Conservation (phyloP, 345 rosid species). For the Aethionema arabicum region DNA sequence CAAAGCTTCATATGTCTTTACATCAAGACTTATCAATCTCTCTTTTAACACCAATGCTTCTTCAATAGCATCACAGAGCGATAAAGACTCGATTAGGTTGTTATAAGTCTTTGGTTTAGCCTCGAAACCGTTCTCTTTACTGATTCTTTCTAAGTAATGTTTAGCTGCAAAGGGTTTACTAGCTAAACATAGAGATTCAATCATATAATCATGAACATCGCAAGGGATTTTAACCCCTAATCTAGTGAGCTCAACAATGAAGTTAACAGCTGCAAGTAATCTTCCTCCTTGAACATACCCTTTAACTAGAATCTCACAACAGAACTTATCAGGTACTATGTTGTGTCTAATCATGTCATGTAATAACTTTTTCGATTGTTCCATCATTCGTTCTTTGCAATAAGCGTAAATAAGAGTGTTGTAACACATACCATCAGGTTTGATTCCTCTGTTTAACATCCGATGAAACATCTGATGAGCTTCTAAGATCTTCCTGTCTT, state of each 20-base stretch:
- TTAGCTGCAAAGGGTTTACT: constrained; percentile 87
- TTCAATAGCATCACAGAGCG: constrained; percentile 40
- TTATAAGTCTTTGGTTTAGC: constrained; percentile 45
- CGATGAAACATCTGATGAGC: constrained; percentile 81
- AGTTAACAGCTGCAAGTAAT: constrained; percentile 73
- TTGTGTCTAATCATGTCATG: constrained; percentile 67
- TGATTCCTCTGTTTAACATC: constrained; percentile 65
- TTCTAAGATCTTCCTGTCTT: constrained; percentile 64
- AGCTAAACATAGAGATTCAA: constrained; percentile 57
- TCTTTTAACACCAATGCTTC: constrained; percentile 61
- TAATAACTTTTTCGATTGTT: constrained; percentile 55
- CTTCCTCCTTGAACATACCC: constrained; percentile 56
- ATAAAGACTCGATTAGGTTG: constrained; percentile 56
- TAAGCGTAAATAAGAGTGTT: constrained; percentile 75
- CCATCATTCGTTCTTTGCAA: constrained; percentile 69
- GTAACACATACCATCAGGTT: constrained; percentile 62
- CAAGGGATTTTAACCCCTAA: constrained; percentile 46
- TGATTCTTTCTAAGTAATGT: constrained; percentile 52
- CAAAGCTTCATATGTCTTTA: constrained; percentile 50
- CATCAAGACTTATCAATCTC: constrained; percentile 44
- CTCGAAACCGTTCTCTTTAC: constrained; percentile 40
- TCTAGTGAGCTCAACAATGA: constrained; percentile 64
- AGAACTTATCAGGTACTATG: constrained; percentile 57
- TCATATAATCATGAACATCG: constrained; percentile 52
- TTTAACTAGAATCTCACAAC: constrained; percentile 53